phyloP scores from a whole-genome alignment of 2,329 filamentous ascomycete species.

The Fusarium keratoplasticum region DNA sequence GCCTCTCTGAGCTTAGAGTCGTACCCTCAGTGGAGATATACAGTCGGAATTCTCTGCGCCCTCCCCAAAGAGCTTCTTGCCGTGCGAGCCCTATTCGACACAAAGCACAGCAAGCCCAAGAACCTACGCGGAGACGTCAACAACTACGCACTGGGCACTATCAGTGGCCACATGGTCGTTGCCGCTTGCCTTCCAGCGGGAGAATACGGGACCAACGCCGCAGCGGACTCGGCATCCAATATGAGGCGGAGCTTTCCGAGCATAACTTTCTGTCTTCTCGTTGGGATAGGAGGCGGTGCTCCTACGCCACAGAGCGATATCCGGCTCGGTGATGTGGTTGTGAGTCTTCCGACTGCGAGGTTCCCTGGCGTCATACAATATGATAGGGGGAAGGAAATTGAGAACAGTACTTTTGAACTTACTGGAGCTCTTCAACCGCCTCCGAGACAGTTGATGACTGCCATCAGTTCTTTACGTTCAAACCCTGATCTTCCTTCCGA shows the following conservation, averaged over 20 bases:
- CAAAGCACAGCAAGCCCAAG: background rate
- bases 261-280: conserved; percentile 13
- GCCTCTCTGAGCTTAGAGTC: background rate
- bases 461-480: conserved; percentile 6
- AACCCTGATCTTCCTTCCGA: conserved; percentile 6
- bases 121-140: conserved; percentile 10
- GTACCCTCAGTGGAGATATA: background rate
- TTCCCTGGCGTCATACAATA: conserved; percentile 27
- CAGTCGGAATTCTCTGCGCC: conserved; percentile 24
- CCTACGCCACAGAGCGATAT: conserved; percentile 11
- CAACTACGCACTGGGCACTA: conserved; percentile 19
- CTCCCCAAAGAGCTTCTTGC: conserved; percentile 14
- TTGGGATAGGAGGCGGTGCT: conserved; percentile 12
- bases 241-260: conserved; percentile 18
- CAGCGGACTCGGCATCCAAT: conserved; percentile 13
- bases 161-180: conserved; percentile 22
- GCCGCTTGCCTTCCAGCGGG: conserved; percentile 26
- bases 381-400: conserved; percentile 20
- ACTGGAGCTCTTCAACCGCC: conserved; percentile 4
- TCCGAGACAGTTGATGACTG: conserved; percentile 9
- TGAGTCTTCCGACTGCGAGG: background rate
- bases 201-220: conserved; percentile 24
- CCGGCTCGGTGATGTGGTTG: conserved; percentile 33
- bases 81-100: conserved; percentile 22
- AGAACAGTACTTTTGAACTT: background rate